Evolutionary conservation across 164 flowering plant species (phyloP).

Genomic region (Tinospora cordifolia): DNA sequence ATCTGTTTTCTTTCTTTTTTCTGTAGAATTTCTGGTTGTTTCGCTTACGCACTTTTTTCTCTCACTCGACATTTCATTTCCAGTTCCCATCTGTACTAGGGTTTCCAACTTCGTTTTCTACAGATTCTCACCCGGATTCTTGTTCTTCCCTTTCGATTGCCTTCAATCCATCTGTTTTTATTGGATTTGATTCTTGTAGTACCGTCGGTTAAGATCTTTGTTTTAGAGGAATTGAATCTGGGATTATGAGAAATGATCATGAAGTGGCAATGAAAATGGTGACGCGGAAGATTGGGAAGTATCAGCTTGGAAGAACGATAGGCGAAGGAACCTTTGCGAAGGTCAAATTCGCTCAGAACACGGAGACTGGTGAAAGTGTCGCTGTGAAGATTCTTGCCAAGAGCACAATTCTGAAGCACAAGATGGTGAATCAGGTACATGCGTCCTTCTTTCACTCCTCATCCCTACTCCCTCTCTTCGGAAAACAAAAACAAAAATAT

Average conservation of each 20-base stretch:
- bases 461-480: background rate
- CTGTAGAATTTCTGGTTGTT: too few relatives aligned
- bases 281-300: constrained; percentile 63
- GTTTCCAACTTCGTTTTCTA: too few relatives aligned
- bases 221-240: too few relatives aligned
- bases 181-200: too few relatives aligned
- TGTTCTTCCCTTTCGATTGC: too few relatives aligned
- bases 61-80: too few relatives aligned
- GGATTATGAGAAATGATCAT: constrained; percentile 19
- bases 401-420: constrained; percentile 56
- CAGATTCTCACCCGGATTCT: too few relatives aligned
- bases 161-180: too few relatives aligned
- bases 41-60: too few relatives aligned
- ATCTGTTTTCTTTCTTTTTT: too few relatives aligned
- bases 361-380: constrained; percentile 59
- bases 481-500: too few relatives aligned
- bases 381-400: constrained; percentile 67
- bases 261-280: constrained; percentile 24
- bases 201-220: background rate
- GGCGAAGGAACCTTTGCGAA: constrained; percentile 88
- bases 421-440: constrained; percentile 71
- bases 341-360: constrained; percentile 61
- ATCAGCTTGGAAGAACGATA: constrained; percentile 66
- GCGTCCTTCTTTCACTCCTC: background rate
- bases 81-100: too few relatives aligned